phyloP scores from a whole-genome alignment of 805 yeast species.

The Isabelozyma heimii region DNA sequence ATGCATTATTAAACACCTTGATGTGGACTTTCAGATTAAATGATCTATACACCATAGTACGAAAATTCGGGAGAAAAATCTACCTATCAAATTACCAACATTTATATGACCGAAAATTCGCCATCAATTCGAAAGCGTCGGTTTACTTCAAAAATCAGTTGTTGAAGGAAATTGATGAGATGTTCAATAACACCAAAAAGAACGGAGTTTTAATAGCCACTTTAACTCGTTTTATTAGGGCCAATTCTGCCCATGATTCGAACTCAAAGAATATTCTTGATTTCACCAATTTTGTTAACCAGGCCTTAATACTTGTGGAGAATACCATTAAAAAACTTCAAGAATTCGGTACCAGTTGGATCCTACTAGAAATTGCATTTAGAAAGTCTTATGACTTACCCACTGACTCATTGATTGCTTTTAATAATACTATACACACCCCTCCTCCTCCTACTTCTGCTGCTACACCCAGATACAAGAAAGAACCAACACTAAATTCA shows the following conservation, averaged over 20 bases:
- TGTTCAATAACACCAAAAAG: slow-evolving; percentile 43
- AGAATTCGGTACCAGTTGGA: slow-evolving; percentile 42
- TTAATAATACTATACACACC: slow-evolving; percentile 1
- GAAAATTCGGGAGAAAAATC: slow-evolving; percentile 47
- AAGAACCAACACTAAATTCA: neutral
- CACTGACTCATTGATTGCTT: slow-evolving; percentile 23
- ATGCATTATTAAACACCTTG: slow-evolving; percentile 46
- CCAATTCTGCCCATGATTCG: slow-evolving; percentile 32
- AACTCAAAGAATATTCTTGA: slow-evolving; percentile 37
- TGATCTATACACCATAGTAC: slow-evolving; percentile 45
- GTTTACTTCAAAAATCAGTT: slow-evolving; percentile 22
- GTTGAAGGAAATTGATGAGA: slow-evolving; percentile 28
- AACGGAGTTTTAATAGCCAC: slow-evolving; percentile 49
- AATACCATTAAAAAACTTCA: slow-evolving; percentile 27
- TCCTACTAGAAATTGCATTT: slow-evolving; percentile 39
- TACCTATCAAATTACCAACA: slow-evolving; percentile 43
- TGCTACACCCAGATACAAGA: neutral
- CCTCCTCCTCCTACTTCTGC: neutral
- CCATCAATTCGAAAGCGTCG: slow-evolving; percentile 22
- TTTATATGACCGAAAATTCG: slow-evolving; percentile 41
- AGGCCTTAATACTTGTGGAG: slow-evolving; percentile 31
- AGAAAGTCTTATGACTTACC: slow-evolving; percentile 35
- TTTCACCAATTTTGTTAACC: slow-evolving; percentile 40
- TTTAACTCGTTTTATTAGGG: slow-evolving; percentile 44
- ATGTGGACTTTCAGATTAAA: slow-evolving; percentile 46